Base-by-base conservation (phyloP, 441 rosid genomes). In the Adansonia gregorii region DNA sequence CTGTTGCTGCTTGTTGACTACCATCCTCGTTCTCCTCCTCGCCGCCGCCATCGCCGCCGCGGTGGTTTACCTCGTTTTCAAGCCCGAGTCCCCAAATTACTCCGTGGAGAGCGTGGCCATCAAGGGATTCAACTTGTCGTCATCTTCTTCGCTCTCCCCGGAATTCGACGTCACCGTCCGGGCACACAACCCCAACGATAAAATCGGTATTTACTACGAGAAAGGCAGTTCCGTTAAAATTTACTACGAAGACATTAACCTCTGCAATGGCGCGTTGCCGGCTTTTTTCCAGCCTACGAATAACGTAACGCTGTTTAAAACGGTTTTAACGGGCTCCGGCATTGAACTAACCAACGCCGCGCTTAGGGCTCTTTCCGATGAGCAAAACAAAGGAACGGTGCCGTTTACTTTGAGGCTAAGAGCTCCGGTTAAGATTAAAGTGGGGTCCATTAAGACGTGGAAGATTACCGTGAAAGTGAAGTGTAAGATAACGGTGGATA, bases 371-470 rank as follows among this genome's bases (percentile, higher is more conserved):
- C 78, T 95, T 76, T 61, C 79, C 2, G 55, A 64, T 0, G 81
- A 61, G 1, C 24, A 78, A 65, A 87, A 11, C 6, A 78, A 82
- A 17, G 89, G 87, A 67, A 72, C 77, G 81, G 76, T 91, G 85
- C 91, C 94, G 85, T 83, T 95, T 78, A 78, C n/a, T 8, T 1
- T 95, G 85, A 82, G 27, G 20, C 8, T 92, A 65, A 89, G 79
- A 78, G 92, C 83, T 2, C 93, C 96, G 7, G 91, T 91, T 8
- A 92, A 79, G 80, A 70, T 95, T 2, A 89, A 89, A 74, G 72
- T 93, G 19, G 99, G 98, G 31, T 85, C 91, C 17, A 85, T 92
- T 17, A 93, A 86, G 89, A 89, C 96, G 20, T 93, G 98, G 98
- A 85, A 73, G 80, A 79, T 93, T 3, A 83, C 87, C 48, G 91